Percentiles rank a stretch among this genome's conserved stretches.
Evolutionary conservation across 176 grass and related monocot genomes (phyloP).

Genomic region (Luzula sylvatica): DNA sequence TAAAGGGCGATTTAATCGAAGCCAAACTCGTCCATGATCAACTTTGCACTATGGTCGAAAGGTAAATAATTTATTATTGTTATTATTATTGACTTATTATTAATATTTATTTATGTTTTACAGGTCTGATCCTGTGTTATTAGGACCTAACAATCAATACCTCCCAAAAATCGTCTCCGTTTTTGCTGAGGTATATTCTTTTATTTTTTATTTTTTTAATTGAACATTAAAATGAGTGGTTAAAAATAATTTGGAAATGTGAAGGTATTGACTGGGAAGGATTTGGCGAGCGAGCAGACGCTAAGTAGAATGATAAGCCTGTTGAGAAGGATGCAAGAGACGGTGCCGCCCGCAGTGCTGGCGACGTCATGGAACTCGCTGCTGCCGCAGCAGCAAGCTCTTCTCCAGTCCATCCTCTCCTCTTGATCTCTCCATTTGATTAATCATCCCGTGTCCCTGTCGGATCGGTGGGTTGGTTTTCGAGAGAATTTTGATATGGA

Average conservation of each 20-base stretch:
- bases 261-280: conserved; percentile 61
- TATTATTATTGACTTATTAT: neutral
- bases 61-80: conserved; percentile 27
- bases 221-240: too few species aligned
- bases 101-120: neutral
- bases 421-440: conserved; percentile 25
- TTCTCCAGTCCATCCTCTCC: conserved; percentile 75
- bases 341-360: conserved; percentile 66
- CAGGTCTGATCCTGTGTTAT: conserved; percentile 72
- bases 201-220: too few species aligned
- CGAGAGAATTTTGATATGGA: conserved; percentile 12
- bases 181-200: conserved; percentile 84
- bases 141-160: conserved; percentile 73
- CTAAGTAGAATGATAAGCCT: conserved; percentile 49
- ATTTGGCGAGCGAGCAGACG: conserved; percentile 79
- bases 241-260: neutral
- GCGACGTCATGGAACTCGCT: conserved; percentile 68
- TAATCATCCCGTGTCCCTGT: neutral
- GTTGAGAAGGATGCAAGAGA: conserved; percentile 68
- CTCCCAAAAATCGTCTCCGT: conserved; percentile 69
- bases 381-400: conserved; percentile 74
- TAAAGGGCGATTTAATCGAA: conserved; percentile 96
- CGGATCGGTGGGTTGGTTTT: neutral
- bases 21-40: conserved; percentile 95
- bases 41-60: conserved; percentile 93